Evolutionary conservation across 345 rosid genomes (phyloP).

Genomic region (Clausena lansium): DNA sequence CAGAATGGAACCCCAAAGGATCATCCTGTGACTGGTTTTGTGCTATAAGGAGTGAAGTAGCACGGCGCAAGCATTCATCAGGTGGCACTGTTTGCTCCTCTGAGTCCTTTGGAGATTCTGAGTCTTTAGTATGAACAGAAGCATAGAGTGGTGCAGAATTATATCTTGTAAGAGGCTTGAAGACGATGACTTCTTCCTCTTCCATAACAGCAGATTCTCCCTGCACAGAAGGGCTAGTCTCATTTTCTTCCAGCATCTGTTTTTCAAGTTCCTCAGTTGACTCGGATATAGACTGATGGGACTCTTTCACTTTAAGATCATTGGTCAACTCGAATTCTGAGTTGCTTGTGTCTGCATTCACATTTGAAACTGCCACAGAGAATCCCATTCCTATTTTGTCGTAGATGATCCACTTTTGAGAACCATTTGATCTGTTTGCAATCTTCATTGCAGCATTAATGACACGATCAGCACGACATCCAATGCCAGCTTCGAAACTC

Average conservation of each 20-base stretch:
- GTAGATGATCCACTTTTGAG: slow-evolving; percentile 54
- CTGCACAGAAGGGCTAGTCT: slow-evolving; percentile 21
- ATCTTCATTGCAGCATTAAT: slow-evolving; percentile 54
- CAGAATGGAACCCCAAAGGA: slow-evolving; percentile 47
- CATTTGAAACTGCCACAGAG: slow-evolving; percentile 22
- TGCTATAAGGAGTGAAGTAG: slow-evolving; percentile 59
- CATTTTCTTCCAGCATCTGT: slow-evolving; percentile 26
- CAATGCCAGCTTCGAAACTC: slow-evolving; percentile 41
- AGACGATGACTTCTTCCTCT: slow-evolving; percentile 94
- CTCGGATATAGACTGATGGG: background rate
- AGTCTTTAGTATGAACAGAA: slow-evolving; percentile 23
- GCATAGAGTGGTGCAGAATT: slow-evolving; percentile 75
- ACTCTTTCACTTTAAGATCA: slow-evolving; percentile 19
- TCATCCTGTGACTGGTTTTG: slow-evolving; percentile 39
- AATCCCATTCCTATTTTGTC: slow-evolving; percentile 38
- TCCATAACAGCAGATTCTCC: slow-evolving; percentile 50
- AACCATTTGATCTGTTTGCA: slow-evolving; percentile 44
- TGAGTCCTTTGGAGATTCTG: slow-evolving; percentile 31
- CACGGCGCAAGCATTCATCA: slow-evolving; percentile 78
- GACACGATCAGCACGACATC: slow-evolving; percentile 56
- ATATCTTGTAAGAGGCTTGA: slow-evolving; percentile 83
- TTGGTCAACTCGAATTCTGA: slow-evolving; percentile 14
- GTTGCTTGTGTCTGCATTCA: slow-evolving; percentile 11
- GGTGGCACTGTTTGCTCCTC: slow-evolving; percentile 38
- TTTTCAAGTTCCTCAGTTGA: slow-evolving; percentile 23